Conservation (phyloP, 148 eudicot genomes). For the Talinum fruticosum region DNA sequence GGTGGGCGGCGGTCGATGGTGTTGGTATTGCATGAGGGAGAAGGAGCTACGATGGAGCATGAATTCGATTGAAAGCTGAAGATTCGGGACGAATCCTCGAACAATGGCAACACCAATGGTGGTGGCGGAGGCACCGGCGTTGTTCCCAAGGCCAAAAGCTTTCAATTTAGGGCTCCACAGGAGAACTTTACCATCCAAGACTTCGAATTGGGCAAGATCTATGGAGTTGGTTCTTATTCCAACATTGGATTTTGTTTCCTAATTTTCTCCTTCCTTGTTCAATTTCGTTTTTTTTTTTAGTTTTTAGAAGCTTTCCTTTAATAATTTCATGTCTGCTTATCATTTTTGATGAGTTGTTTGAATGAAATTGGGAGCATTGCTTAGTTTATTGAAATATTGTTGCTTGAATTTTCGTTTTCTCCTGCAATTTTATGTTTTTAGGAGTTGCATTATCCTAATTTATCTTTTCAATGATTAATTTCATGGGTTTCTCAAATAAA, state of each 20-base stretch:
- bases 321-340: neutral
- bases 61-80: constrained; percentile 83
- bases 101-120: neutral
- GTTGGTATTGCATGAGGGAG: constrained; percentile 39
- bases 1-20: too few relatives aligned
- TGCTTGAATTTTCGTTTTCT: neutral
- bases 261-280: neutral
- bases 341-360: constrained; percentile 2
- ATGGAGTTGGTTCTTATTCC: constrained; percentile 98
- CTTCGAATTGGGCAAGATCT: constrained; percentile 96
- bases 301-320: too few relatives aligned
- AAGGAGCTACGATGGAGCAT: constrained; percentile 55
- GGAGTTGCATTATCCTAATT: neutral
- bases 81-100: constrained; percentile 45
- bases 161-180: constrained; percentile 94
- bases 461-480: neutral
- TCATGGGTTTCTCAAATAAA: neutral
- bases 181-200: constrained; percentile 85
- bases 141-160: constrained; percentile 63
- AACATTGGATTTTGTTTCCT: constrained; percentile 48
- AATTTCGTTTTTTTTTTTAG: neutral
- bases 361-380: neutral
- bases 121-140: constrained; percentile 17
- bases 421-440: neutral
- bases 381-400: neutral